Evolutionary conservation across 768 basidiomycete genomes (phyloP), one percentile per base, ranked within the genome.

Genomic region (Tricholoma furcatifolium): DNA sequence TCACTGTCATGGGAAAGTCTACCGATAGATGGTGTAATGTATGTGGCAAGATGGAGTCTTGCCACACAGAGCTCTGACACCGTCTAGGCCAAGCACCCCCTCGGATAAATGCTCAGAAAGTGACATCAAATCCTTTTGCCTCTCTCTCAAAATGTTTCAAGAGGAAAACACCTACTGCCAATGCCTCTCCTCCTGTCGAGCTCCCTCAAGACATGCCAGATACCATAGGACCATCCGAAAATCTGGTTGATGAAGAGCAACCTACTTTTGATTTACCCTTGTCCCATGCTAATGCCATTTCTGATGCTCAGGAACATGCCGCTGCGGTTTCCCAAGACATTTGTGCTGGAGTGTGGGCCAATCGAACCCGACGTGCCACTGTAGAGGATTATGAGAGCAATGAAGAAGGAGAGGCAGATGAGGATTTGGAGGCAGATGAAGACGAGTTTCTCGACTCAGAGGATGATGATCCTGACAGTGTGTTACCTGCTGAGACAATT

Each of bases 401-500:
- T 27, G 56, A 51, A 7, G 47, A 48, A 6, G 40, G 35, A 20
- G 39, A 50, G 5, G 41, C n/a, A n/a, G n/a, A n/a, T n/a, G n/a
- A n/a, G n/a, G n/a, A 53, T 35, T 35, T 15, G 34, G 34, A 35
- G 11, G 51, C 53, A 18, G 31, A 41, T 17, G 49, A 53, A 20
- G 54, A 36, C 36, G 57, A 23, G 38, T 21, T 41, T 27, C 23
- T 47, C 17, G 39, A 57, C 14, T 39, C 36, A 20, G 56, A 53
- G 9, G 44, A 45, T 27, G 51, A 52, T 30, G 51, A 44, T n/a
- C 4, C 23, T 23, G 45, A 42, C 31, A 24, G 32, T 47, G 60
- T 51, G 9, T 46, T 61, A 1, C 55, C 57, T 0, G 40, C 49
- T n/a, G 60, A 63, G 43, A 36, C 44, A 15, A 21, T 61, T 3